Percentiles rank a stretch among this genome's conserved stretches.
phyloP scores from a whole-genome alignment of 192 early-diverging fungal species.

The Umbelopsis isabellina region DNA sequence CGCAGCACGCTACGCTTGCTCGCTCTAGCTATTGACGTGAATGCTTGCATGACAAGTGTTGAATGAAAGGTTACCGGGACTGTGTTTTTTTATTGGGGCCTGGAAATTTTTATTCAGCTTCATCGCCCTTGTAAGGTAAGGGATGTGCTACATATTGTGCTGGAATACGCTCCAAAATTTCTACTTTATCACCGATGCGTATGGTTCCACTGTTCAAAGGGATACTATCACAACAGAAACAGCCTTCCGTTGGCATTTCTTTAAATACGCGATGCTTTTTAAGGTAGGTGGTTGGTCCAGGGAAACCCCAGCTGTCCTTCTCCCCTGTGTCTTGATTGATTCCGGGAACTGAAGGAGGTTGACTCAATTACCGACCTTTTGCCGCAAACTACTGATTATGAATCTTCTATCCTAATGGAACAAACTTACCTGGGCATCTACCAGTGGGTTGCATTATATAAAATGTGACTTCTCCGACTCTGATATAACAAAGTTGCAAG shows the following conservation, averaged over 20 bases:
- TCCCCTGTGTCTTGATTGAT: constrained; percentile 41
- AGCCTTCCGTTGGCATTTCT: constrained; percentile 26
- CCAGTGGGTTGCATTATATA: constrained; percentile 35
- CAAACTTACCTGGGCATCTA: constrained; percentile 28
- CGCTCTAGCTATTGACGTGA: constrained; percentile 1
- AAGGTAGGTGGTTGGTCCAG: constrained; percentile 16
- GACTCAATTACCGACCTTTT: neutral
- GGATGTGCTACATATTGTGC: constrained; percentile 3
- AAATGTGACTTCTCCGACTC: constrained; percentile 37
- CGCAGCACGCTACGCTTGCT: neutral
- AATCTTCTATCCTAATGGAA: neutral
- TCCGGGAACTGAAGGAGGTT: constrained; percentile 25
- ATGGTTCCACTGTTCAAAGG: constrained; percentile 37
- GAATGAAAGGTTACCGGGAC: neutral
- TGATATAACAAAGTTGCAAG: neutral
- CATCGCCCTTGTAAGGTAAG: neutral
- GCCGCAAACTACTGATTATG: neutral
- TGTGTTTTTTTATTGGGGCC: neutral
- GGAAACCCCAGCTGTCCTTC: constrained; percentile 33
- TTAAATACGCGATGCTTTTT: constrained; percentile 21
- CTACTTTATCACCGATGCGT: constrained; percentile 33
- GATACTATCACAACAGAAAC: constrained; percentile 34
- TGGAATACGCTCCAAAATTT: constrained; percentile 41
- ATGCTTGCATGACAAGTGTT: constrained; percentile 12
- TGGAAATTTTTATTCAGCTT: neutral